phyloP scores from a whole-genome alignment of 2,329 filamentous ascomycete genomes.

The Aspergillus terreus region DNA sequence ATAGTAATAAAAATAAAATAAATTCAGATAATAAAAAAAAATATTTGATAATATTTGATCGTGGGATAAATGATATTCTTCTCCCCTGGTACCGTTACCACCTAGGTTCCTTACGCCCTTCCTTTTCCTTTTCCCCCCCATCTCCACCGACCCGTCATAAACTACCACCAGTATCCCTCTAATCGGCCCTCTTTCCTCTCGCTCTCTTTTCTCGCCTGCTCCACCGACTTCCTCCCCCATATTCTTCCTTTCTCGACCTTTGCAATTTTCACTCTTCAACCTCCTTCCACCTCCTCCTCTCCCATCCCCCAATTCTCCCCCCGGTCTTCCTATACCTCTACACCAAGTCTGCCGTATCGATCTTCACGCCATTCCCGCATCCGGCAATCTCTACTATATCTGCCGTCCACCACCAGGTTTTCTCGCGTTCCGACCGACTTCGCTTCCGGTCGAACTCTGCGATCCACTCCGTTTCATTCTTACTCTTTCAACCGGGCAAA shows the following conservation, averaged over 20 bases:
- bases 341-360: slow-evolving; percentile 11
- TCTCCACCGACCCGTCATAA: slow-evolving; percentile 22
- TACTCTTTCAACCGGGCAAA: not conserved
- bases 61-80: not conserved
- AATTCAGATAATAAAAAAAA: not conserved
- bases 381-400: not conserved
- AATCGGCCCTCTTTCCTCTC: slow-evolving; percentile 17
- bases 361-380: not conserved
- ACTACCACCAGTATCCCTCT: slow-evolving; percentile 5
- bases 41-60: too few relatives aligned
- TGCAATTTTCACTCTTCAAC: slow-evolving; percentile 14
- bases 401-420: slow-evolving; percentile 3
- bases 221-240: slow-evolving; percentile 22
- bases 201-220: slow-evolving; percentile 17
- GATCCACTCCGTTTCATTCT: slow-evolving; percentile 7
- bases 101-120: slow-evolving; percentile 13
- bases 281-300: slow-evolving; percentile 20
- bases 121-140: slow-evolving; percentile 11
- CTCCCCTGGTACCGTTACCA: slow-evolving; percentile 23
- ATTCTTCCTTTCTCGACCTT: slow-evolving; percentile 16
- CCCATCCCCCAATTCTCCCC: slow-evolving; percentile 21
- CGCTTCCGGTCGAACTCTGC: slow-evolving; percentile 13
- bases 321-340: slow-evolving; percentile 8
- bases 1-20: not conserved
- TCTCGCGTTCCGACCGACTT: slow-evolving; percentile 16